phyloP scores from a whole-genome alignment of 306 rosid species.

The Acacia melanoxylon region DNA sequence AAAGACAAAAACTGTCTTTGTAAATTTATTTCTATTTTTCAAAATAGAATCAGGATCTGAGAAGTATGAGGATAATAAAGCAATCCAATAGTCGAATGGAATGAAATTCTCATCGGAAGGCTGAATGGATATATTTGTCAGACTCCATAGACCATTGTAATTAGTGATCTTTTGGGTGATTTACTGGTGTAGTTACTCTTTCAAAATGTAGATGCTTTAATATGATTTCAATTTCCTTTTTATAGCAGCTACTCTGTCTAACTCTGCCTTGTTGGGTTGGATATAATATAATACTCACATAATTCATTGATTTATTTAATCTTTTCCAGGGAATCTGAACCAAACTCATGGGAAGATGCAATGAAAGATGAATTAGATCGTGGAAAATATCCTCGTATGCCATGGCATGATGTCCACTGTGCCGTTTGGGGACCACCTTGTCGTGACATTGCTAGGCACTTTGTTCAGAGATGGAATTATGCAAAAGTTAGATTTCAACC shows the following conservation, averaged over 20 bases:
- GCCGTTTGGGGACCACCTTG: slow-evolving; percentile 99
- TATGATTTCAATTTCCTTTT: neutral
- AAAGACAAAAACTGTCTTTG: neutral
- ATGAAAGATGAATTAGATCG: slow-evolving; percentile 98
- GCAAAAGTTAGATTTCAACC: slow-evolving; percentile 70
- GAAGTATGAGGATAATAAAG: neutral
- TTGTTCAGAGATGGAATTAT: slow-evolving; percentile 99
- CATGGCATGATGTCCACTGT: slow-evolving; percentile 99
- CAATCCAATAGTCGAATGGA: neutral
- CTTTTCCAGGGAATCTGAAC: slow-evolving; percentile 87
- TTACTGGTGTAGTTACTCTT: slow-evolving; percentile 14
- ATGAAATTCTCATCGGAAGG: slow-evolving; percentile 1
- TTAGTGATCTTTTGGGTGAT: neutral
- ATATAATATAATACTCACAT: neutral
- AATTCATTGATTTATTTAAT: slow-evolving; percentile 25
- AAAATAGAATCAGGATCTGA: neutral
- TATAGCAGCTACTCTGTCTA: neutral
- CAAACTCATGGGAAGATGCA: slow-evolving; percentile 98
- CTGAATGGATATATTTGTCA: neutral
- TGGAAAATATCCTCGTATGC: slow-evolving; percentile 91
- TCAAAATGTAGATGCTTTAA: slow-evolving; percentile 9
- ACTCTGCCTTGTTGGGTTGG: slow-evolving; percentile 17
- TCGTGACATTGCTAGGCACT: slow-evolving; percentile 96
- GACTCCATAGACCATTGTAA: slow-evolving; percentile 3
- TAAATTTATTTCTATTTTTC: slow-evolving; percentile 1